Evolutionary conservation across 2,329 filamentous ascomycete genomes (phyloP).

Genomic region (Aspergillus pseudotamarii): DNA sequence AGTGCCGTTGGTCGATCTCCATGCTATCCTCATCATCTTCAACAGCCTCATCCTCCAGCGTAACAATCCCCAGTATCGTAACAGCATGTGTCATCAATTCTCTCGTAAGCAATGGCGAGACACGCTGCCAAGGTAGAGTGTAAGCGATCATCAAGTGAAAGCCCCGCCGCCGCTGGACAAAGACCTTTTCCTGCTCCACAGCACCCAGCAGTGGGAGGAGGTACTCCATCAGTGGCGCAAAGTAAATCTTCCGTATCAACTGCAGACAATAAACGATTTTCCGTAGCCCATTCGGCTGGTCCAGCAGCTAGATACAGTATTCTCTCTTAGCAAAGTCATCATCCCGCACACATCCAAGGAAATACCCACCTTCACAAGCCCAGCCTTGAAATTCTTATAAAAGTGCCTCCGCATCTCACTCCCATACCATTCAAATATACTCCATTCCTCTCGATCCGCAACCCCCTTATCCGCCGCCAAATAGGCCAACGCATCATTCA

Average conservation of each 20-base stretch:
- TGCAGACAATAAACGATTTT: slow-evolving; percentile 39
- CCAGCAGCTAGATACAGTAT: slow-evolving; percentile 26
- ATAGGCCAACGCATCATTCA: slow-evolving; percentile 37
- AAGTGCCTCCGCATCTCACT: slow-evolving; percentile 48
- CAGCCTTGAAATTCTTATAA: slow-evolving; percentile 38
- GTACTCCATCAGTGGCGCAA: slow-evolving; percentile 38
- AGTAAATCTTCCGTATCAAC: slow-evolving; percentile 41
- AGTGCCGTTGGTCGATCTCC: slow-evolving; percentile 41
- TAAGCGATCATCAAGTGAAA: slow-evolving; percentile 54
- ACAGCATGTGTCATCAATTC: slow-evolving; percentile 49
- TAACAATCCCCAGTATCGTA: slow-evolving; percentile 45
- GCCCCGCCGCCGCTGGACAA: slow-evolving; percentile 43
- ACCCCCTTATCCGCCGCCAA: slow-evolving; percentile 25
- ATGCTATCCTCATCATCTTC: slow-evolving; percentile 34
- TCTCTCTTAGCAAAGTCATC: not conserved
- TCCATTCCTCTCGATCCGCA: slow-evolving; percentile 25
- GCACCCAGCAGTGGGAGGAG: slow-evolving; percentile 32
- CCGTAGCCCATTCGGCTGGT: slow-evolving; percentile 27
- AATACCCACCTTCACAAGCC: slow-evolving; percentile 36
- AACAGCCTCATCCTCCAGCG: slow-evolving; percentile 26
- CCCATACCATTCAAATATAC: slow-evolving; percentile 47
- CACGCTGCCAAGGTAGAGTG: slow-evolving; percentile 44
- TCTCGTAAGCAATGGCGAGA: slow-evolving; percentile 48
- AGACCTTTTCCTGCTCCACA: slow-evolving; percentile 31
- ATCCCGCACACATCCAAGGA: not conserved